phyloP scores from a whole-genome alignment of 2,329 filamentous ascomycete species.

The Aspergillus sp. region DNA sequence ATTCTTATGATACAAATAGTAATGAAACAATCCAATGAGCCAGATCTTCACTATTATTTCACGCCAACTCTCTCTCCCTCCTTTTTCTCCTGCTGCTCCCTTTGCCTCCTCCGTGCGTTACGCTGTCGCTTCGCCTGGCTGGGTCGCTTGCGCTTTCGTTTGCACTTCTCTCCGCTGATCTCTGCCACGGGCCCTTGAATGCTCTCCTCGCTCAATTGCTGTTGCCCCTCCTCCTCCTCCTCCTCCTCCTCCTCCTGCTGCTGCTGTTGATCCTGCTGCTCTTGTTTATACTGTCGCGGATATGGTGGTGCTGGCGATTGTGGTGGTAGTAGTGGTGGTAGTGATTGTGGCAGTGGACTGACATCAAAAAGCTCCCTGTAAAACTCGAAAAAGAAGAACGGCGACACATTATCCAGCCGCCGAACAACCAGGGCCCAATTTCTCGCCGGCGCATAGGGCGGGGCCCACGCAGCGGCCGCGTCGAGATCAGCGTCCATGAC shows the following conservation, averaged over 20 bases:
- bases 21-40: too few species aligned
- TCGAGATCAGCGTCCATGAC: not conserved
- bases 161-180: not conserved
- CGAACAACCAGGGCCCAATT: slow-evolving; percentile 19
- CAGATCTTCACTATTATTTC: too few species aligned
- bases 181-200: not conserved
- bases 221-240: not conserved
- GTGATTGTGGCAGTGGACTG: not conserved
- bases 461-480: slow-evolving; percentile 8
- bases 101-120: not conserved
- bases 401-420: slow-evolving; percentile 18
- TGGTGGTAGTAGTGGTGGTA: not conserved
- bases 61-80: not conserved
- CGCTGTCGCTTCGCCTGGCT: slow-evolving; percentile 14
- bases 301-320: too few species aligned
- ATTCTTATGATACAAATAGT: too few species aligned
- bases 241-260: too few species aligned
- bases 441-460: slow-evolving; percentile 6
- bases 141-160: slow-evolving; percentile 7
- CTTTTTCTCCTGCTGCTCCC: not conserved
- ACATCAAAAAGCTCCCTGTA: not conserved
- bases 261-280: too few species aligned
- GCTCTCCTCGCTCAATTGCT: too few species aligned
- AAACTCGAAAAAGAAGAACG: slow-evolving; percentile 10
- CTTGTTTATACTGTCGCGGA: too few species aligned